Evolutionary conservation across 768 basidiomycete genomes (phyloP).

Genomic region (Rhizopogon rudus): DNA sequence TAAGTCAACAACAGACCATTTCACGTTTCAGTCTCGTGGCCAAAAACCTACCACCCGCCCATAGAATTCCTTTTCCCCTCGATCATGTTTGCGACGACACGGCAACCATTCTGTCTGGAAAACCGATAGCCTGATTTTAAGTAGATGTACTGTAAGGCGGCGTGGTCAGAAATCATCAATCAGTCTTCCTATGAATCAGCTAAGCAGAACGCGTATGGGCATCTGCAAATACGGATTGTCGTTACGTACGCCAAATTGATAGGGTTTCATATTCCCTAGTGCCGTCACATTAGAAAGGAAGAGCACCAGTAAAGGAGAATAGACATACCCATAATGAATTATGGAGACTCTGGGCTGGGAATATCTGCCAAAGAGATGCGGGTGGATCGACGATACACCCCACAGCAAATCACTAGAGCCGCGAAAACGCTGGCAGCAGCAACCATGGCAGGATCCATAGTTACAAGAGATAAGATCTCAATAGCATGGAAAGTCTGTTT

Average conservation of each 20-base stretch:
- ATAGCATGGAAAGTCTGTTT: not conserved
- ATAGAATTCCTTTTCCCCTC: constrained; percentile 32
- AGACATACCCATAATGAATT: no score
- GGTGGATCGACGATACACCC: constrained; percentile 1
- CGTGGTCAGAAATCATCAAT: constrained; percentile 43
- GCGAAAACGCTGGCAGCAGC: not conserved
- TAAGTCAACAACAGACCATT: not conserved
- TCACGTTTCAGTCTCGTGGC: constrained; percentile 7
- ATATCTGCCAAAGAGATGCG: constrained; percentile 7
- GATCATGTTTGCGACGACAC: constrained; percentile 8
- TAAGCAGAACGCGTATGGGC: constrained; percentile 5
- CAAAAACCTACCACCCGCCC: constrained; percentile 33
- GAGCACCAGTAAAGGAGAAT: no score
- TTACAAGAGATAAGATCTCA: not conserved
- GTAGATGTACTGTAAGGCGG: constrained; percentile 36
- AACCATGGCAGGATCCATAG: constrained; percentile 8
- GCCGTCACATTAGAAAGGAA: no score
- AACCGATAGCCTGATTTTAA: constrained; percentile 40
- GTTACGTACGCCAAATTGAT: constrained; percentile 22
- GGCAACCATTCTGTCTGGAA: constrained; percentile 27
- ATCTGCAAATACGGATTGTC: not conserved
- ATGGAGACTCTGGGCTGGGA: no score
- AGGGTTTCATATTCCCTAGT: not conserved
- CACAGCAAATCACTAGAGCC: constrained; percentile 5
- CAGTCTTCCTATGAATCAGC: constrained; percentile 32